Conservation (phyloP, 2,329 filamentous ascomycete genomes). For the Exserohilum turcica region DNA sequence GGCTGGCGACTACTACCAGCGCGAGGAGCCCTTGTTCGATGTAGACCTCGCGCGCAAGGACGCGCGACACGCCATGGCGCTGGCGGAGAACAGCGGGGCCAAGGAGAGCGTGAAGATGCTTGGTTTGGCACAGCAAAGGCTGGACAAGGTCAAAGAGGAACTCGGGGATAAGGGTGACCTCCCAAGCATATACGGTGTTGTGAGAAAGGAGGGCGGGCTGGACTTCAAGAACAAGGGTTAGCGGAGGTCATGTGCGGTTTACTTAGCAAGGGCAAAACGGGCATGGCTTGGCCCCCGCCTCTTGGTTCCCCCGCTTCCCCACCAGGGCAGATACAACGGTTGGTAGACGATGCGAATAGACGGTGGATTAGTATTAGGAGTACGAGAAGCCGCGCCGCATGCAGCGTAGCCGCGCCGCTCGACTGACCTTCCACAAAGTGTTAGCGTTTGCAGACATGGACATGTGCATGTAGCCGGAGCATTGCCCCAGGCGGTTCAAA, state of each 20-base stretch:
- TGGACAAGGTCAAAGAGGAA: slow-evolving; percentile 71
- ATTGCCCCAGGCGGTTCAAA: neutral
- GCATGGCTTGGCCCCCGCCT: too few species aligned
- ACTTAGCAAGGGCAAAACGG: neutral
- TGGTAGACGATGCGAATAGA: too few species aligned
- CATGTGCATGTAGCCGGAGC: neutral
- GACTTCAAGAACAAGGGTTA: slow-evolving; percentile 63
- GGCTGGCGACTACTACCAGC: slow-evolving; percentile 74
- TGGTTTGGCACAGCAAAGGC: slow-evolving; percentile 68
- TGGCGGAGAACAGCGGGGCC: slow-evolving; percentile 66
- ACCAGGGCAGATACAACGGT: too few species aligned
- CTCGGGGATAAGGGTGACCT: slow-evolving; percentile 76
- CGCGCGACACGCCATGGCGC: slow-evolving; percentile 70
- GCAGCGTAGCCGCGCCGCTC: neutral
- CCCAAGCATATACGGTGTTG: slow-evolving; percentile 80
- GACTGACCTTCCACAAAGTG: slow-evolving; percentile 4
- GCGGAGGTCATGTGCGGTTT: neutral
- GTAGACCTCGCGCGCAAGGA: slow-evolving; percentile 86
- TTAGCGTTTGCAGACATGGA: too few species aligned
- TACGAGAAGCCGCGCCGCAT: too few species aligned
- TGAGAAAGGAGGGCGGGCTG: slow-evolving; percentile 74
- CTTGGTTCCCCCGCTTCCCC: too few species aligned
- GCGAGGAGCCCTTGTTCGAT: slow-evolving; percentile 79
- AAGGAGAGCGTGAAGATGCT: slow-evolving; percentile 64
- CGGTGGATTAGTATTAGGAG: too few species aligned